Evolutionary conservation across 2,329 filamentous ascomycete genomes (phyloP), one percentile per base, ranked within the genome.

Genomic region (Ophiobolus disseminans): DNA sequence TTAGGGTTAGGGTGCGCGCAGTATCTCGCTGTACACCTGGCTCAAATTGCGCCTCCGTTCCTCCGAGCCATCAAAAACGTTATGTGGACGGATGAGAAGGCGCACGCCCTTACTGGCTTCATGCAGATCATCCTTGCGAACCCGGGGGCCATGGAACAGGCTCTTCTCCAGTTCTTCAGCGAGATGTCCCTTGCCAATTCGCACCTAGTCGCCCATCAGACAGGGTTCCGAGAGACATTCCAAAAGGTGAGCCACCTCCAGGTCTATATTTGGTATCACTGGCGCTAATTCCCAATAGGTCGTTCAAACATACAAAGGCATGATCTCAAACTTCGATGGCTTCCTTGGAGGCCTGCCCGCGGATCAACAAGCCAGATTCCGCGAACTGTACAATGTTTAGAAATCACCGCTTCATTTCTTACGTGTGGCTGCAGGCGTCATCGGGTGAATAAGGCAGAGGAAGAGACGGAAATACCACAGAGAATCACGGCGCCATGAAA

Each of bases 41-140:
- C 83, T 14, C 87, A 84, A 23, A 96, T 95, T 70, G 91, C 93
- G 0, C 85, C 87, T 26, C 84, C 89, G 26, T 97, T 97, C 77
- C 76, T 99, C 44, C 81, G 79, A 41, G 85, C 87, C 2, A 95
- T 99, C 83, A 83, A 85, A 51, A 89, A 91, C 55, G 88, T 97
- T 23, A 88, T 91, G 42, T 87, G 90, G 65, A 93, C 91, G 2
- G 90, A 96, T 52, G 94, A 99, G 75, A 99, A 99, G 76, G 91
- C 89, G 1, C 92, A 92, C 20, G 93, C 94, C 0, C 90, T 97
- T 72, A 86, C 90, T 64, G 94, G 94, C 0, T 97, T 99, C 75
- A 89, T 90, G 45, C 82, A 88, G 60, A 83, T 96, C 38, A 89
- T 97, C 3, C 83, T 89, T 53, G 85, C 86, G 66, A 97, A 97